Percentiles rank a stretch among this genome's conserved stretches.
phyloP scores from a whole-genome alignment of 306 rosid genomes.

The Dryas octopetala region DNA sequence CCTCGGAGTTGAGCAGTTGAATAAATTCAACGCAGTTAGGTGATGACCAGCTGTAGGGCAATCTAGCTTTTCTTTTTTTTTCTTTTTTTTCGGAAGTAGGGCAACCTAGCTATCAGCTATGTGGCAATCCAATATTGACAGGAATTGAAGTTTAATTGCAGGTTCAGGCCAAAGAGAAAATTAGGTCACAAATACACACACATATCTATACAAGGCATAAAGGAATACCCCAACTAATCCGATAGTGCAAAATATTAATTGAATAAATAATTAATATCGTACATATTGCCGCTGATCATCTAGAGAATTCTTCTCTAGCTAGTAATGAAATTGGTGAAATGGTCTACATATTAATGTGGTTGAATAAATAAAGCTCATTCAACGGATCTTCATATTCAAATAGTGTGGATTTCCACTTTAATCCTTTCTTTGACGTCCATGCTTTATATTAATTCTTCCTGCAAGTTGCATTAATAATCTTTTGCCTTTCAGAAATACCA shows the following conservation, averaged over 20 bases:
- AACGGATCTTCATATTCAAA: neutral
- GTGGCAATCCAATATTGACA: conserved; percentile 3
- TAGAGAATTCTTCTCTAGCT: neutral
- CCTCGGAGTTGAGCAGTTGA: no score
- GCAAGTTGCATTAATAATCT: neutral
- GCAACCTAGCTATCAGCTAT: neutral
- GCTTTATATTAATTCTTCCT: no score
- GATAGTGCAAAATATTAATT: neutral
- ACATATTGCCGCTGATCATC: neutral
- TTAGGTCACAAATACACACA: neutral
- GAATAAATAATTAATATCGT: neutral
- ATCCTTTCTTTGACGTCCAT: no score
- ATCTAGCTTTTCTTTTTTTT: no score
- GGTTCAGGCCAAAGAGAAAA: neutral
- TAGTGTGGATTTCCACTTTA: neutral
- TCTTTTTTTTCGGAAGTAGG: neutral
- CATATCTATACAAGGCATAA: neutral
- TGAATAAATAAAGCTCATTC: neutral
- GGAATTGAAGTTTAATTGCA: neutral
- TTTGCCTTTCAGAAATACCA: no score
- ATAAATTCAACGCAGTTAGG: neutral
- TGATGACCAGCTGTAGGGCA: no score
- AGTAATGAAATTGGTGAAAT: neutral
- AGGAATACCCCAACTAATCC: neutral
- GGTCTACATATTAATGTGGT: neutral